A percentile compares a stretch with the other conserved stretches of the same genome.
These are phyloP conservation scores for Cupressus sempervirens DNA, from an alignment of 75 land plant genomes.

Conservation along the genomic window DNA sequence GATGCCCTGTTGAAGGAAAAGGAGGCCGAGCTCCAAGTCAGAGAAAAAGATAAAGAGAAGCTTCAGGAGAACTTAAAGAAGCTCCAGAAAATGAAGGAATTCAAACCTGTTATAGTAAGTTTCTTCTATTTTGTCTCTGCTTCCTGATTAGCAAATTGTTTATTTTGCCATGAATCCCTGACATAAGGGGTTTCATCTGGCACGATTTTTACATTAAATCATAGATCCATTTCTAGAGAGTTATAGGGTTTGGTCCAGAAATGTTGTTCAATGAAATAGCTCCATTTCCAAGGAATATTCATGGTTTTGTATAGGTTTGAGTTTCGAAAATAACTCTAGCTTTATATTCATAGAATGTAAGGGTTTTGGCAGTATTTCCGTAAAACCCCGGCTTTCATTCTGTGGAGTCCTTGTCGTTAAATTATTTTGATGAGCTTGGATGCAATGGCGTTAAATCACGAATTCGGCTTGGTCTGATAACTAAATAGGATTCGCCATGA, in stretches of 20 bases:
- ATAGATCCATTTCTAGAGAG: background rate
- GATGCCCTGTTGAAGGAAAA: conserved; percentile 32
- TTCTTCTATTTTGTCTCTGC: conserved; percentile 10
- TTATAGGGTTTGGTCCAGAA: background rate
- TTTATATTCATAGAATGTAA: background rate
- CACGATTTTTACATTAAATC: conserved; percentile 1
- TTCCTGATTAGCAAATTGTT: background rate
- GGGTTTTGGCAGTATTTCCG: background rate
- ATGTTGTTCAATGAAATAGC: background rate
- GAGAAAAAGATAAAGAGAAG: conserved; percentile 51
- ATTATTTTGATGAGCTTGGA: too few relatives aligned
- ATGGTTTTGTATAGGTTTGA: background rate
- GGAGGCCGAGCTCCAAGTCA: conserved; percentile 43
- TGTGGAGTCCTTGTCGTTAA: background rate
- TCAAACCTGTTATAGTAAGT: conserved; percentile 70
- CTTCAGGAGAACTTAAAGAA: conserved; percentile 69
- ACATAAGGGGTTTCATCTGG: background rate
- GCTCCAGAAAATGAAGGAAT: conserved; percentile 76
- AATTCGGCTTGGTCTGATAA: too few relatives aligned
- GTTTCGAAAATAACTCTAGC: background rate
- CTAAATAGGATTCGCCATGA: background rate
- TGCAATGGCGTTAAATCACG: too few relatives aligned
- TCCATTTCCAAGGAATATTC: background rate
- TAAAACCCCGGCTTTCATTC: background rate
- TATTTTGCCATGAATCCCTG: background rate